Percentiles rank a stretch among this genome's conserved stretches.
These are phyloP conservation scores for Thielaviopsis punctulata DNA, from an alignment of 2,329 filamentous ascomycete species.

Conservation along the genomic window DNA sequence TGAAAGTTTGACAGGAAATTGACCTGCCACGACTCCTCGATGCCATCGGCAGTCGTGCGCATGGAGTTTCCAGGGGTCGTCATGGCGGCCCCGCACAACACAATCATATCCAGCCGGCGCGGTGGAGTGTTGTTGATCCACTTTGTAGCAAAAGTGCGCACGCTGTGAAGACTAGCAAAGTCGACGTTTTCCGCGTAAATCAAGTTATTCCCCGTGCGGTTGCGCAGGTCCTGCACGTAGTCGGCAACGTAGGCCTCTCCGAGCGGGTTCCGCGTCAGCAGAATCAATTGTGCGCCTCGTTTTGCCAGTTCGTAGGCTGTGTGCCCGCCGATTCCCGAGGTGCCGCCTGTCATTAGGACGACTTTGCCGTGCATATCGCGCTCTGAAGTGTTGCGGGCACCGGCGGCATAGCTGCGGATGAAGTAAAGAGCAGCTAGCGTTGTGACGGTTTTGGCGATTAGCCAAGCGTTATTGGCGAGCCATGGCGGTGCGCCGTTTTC, in stretches of 20 bases:
- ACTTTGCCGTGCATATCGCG: conserved; percentile 86
- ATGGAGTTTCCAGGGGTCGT: conserved; percentile 48
- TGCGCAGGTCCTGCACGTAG: conserved; percentile 75
- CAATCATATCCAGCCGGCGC: conserved; percentile 72
- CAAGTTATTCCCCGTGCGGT: conserved; percentile 60
- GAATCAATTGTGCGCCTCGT: conserved; percentile 76
- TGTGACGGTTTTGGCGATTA: conserved; percentile 23
- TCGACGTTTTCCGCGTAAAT: conserved; percentile 95
- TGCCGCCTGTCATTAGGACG: conserved; percentile 84
- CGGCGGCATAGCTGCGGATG: conserved; percentile 61
- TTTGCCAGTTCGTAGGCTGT: conserved; percentile 57
- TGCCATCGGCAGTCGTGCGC: conserved; percentile 52
- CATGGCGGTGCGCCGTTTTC: conserved; percentile 32
- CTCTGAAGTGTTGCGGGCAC: conserved; percentile 57
- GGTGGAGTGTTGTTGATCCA: conserved; percentile 95
- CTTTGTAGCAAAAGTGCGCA: conserved; percentile 84
- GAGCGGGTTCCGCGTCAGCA: conserved; percentile 68
- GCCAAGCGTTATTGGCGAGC: conserved; percentile 28
- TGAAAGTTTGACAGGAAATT: conserved; percentile 97
- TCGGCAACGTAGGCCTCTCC: conserved; percentile 81
- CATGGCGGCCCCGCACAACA: conserved; percentile 68
- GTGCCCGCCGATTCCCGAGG: conserved; percentile 74
- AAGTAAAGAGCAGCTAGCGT: conserved; percentile 24
- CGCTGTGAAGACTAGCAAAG: conserved; percentile 70
- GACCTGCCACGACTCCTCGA: conserved; percentile 83